These are phyloP conservation scores for Henckelia pumila DNA, from an alignment of 257 asterid genomes.

Conservation along the genomic window DNA sequence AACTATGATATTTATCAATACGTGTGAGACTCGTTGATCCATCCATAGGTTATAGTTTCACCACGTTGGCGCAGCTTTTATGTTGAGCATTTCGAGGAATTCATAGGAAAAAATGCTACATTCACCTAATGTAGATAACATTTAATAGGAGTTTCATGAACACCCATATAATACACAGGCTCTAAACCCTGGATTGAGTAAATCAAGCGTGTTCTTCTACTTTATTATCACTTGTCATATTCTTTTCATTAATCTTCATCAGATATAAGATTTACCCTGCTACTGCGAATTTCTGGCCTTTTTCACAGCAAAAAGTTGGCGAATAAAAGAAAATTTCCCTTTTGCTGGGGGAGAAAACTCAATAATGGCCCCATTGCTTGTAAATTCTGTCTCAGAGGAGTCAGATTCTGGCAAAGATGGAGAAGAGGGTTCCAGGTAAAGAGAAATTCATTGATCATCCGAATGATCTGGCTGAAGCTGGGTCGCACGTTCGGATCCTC, in stretches of 20 bases:
- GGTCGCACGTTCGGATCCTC: conserved; percentile 96
- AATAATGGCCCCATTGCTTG: conserved; percentile 53
- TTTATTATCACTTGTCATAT: conserved; percentile 15
- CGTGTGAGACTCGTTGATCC: too few species aligned
- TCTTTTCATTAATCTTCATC: not conserved
- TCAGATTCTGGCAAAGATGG: conserved; percentile 39
- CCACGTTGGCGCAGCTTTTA: not conserved
- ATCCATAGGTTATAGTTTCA: not conserved
- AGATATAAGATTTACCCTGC: conserved; percentile 21
- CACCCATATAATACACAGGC: conserved; percentile 22
- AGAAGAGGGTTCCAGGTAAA: conserved; percentile 50
- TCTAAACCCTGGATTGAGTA: conserved; percentile 16
- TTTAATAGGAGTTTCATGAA: conserved; percentile 7
- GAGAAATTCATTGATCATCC: conserved; percentile 78
- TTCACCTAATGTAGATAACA: conserved; percentile 1
- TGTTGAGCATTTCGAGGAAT: not conserved
- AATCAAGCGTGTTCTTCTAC: conserved; percentile 22
- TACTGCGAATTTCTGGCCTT: conserved; percentile 66
- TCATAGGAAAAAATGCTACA: not conserved
- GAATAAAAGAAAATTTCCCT: conserved; percentile 79
- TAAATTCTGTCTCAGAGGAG: conserved; percentile 38
- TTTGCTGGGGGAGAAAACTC: conserved; percentile 80
- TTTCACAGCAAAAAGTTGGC: conserved; percentile 88
- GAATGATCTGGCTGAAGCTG: conserved; percentile 77
- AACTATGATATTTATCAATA: too few species aligned